phyloP scores from a whole-genome alignment of 306 rosid species.

The Clitoria ternatea region DNA sequence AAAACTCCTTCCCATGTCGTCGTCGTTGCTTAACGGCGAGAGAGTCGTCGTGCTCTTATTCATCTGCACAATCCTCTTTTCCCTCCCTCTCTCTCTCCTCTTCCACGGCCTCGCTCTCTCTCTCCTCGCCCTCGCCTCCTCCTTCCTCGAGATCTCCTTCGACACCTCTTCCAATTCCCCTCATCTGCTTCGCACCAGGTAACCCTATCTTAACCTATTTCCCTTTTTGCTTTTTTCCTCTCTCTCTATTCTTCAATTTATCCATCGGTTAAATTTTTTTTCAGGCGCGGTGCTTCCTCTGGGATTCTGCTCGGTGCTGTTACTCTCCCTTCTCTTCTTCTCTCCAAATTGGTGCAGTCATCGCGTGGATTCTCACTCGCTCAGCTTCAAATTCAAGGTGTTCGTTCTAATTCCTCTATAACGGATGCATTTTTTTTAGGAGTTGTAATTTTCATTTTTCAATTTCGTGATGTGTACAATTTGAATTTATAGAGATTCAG shows the following conservation, averaged over 20 bases:
- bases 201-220: not conserved
- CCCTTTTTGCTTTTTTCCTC: not conserved
- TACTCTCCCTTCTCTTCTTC: slow-evolving; percentile 69
- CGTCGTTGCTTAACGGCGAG: slow-evolving; percentile 56
- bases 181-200: slow-evolving; percentile 59
- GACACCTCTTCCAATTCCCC: slow-evolving; percentile 43
- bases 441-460: not conserved
- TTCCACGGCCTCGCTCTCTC: slow-evolving; percentile 68
- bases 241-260: not conserved
- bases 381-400: slow-evolving; percentile 58
- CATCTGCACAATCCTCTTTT: slow-evolving; percentile 44
- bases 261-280: not conserved
- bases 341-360: slow-evolving; percentile 69
- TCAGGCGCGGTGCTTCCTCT: slow-evolving; percentile 81
- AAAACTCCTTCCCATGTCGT: slow-evolving; percentile 21
- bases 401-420: not conserved
- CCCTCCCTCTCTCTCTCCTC: slow-evolving; percentile 78
- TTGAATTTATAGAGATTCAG: slow-evolving; percentile 56
- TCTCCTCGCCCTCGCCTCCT: slow-evolving; percentile 63
- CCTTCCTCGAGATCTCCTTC: slow-evolving; percentile 61
- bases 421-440: not conserved
- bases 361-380: slow-evolving; percentile 50
- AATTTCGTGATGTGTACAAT: slow-evolving; percentile 19
- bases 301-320: slow-evolving; percentile 80
- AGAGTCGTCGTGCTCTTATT: slow-evolving; percentile 63